phyloP scores from a whole-genome alignment of 2,329 filamentous ascomycete genomes.

The Endocalyx cinctus region DNA sequence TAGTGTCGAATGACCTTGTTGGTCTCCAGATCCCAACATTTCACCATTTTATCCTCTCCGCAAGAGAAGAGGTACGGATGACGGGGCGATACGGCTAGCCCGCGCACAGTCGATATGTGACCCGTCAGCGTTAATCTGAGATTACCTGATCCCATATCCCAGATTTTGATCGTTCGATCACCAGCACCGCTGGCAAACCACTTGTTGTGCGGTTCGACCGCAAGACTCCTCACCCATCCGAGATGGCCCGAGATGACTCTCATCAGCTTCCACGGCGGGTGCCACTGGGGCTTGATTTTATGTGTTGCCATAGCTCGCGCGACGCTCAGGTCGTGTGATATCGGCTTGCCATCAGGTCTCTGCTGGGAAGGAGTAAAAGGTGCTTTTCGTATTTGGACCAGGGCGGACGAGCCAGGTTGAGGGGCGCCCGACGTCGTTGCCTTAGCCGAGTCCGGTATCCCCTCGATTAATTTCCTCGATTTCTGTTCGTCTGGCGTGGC shows the following conservation, averaged over 20 bases:
- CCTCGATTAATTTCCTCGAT: constrained; percentile 64
- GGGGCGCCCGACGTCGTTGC: constrained; percentile 21
- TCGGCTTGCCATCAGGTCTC: constrained; percentile 3
- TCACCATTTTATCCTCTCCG: constrained; percentile 99
- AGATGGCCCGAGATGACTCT: constrained; percentile 94
- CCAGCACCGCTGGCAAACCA: constrained; percentile 97
- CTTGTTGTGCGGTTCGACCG: constrained; percentile 92
- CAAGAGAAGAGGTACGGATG: constrained; percentile 98
- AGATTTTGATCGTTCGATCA: constrained; percentile 97
- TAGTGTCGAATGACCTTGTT: constrained; percentile 99
- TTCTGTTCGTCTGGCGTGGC: constrained; percentile 34
- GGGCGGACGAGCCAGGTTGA: constrained; percentile 27
- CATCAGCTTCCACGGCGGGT: constrained; percentile 97
- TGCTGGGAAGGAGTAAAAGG: constrained; percentile 13
- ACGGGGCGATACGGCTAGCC: constrained; percentile 83
- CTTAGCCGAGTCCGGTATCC: constrained; percentile 44
- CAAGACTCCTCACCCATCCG: constrained; percentile 86
- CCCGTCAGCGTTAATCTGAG: constrained; percentile 83
- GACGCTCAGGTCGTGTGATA: constrained; percentile 22
- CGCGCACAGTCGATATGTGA: constrained; percentile 84
- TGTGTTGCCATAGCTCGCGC: constrained; percentile 33
- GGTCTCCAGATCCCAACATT: constrained; percentile 99
- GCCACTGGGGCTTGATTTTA: constrained; percentile 81
- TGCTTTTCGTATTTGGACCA: constrained; percentile 29
- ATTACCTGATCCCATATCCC: constrained; percentile 88